Conservation (phyloP, 345 rosid species). For the Arabidopsis suecica region DNA sequence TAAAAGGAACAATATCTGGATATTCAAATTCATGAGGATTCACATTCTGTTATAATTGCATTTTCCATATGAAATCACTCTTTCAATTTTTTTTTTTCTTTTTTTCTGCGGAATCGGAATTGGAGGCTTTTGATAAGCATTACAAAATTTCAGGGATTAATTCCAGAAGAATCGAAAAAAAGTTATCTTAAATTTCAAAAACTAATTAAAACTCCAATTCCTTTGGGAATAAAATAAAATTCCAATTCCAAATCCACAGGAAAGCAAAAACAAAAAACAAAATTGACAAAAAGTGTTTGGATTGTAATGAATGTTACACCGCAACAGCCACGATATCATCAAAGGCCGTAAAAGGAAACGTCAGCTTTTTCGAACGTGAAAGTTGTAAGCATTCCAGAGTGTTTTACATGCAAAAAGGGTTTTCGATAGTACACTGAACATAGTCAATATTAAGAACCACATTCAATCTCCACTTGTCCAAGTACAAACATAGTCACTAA, state of each 20-base stretch:
- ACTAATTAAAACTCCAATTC: constrained; percentile 14
- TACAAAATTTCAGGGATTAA: constrained; percentile 6
- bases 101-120: background rate
- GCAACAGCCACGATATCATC: constrained; percentile 4
- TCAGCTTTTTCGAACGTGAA: constrained; percentile 40
- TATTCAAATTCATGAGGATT: background rate
- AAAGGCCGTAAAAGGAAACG: constrained; percentile 20
- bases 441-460: constrained; percentile 34
- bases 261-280: background rate
- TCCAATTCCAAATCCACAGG: background rate
- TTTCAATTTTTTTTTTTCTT: background rate
- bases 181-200: background rate
- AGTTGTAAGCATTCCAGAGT: constrained; percentile 1
- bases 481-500: constrained; percentile 5
- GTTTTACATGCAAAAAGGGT: constrained; percentile 15
- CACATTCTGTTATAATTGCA: background rate
- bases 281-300: background rate
- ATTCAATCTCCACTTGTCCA: constrained; percentile 36
- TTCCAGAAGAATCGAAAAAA: background rate
- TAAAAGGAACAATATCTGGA: background rate
- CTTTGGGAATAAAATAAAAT: background rate
- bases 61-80: background rate
- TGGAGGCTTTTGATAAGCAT: background rate
- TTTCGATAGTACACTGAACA: constrained; percentile 23
- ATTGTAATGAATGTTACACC: constrained; percentile 11